Conservation (phyloP, 139 green algal genomes). For the Chlorella sp. region DNA sequence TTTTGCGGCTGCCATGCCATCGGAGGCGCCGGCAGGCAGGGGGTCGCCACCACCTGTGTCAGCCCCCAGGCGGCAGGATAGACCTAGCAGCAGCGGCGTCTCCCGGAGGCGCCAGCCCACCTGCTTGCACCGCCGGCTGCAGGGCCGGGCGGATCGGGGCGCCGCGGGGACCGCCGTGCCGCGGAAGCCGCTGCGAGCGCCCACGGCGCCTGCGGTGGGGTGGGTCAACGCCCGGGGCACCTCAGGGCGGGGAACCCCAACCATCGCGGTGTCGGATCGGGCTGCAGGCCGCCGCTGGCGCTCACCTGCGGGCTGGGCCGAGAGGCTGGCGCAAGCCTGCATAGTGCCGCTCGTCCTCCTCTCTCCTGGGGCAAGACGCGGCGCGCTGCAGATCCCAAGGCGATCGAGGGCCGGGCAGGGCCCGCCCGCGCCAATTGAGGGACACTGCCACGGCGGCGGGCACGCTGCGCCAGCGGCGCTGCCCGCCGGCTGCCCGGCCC, state of each 20-base stretch:
- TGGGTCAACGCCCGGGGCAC: not conserved
- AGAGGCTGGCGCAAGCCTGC: not conserved
- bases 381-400: no score
- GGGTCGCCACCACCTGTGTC: not conserved
- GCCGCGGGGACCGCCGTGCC: not conserved
- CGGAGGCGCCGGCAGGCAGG: not conserved
- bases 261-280: not conserved
- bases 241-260: not conserved
- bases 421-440: no score
- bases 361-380: no score
- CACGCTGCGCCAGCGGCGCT: no score
- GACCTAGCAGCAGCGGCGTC: not conserved
- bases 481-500: no score
- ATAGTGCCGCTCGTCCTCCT: not conserved
- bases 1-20: not conserved
- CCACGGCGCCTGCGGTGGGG: not conserved
- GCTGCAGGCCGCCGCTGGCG: not conserved
- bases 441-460: no score
- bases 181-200: not conserved
- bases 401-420: no score
- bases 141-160: not conserved
- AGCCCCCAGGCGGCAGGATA: not conserved
- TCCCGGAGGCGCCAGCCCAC: not conserved
- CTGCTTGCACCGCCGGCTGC: not conserved
- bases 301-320: conserved; percentile 17